Base-by-base conservation (phyloP, 768 basidiomycete genomes). In the Phaffia australis region DNA sequence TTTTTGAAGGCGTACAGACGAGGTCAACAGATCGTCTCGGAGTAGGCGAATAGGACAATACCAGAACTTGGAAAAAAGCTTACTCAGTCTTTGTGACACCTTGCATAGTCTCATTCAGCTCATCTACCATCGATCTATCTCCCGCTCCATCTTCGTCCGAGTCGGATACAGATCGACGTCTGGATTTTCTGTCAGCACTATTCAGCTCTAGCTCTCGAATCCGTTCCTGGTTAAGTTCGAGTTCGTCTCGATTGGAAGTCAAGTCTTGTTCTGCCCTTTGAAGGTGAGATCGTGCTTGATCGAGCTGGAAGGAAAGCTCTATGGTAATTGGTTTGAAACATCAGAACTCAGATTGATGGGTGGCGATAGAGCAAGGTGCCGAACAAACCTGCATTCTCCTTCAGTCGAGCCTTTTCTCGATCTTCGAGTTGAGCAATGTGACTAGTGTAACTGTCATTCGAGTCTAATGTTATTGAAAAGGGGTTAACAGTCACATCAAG, bases 361-460 rank as follows among this genome's bases (percentile, higher is more conserved):
- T 8, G 27, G 18, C 11, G 35, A 42, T 42, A 4, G 11, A 11
- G 27, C 48, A 11, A 47, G 1, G 19, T 19, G 23, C 29, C 21
- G 1, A 18, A 29, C 65, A 27, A 9, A 67, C 66, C 66, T 42
- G 35, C 35, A 11, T 42, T 42, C 11, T 42, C 35, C 35, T 42
- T 42, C 35, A 42, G 35, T 42, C 35, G 74, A 15, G 72, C 69
- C 4, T 49, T 54, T 1, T 80, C 77, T 75, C 88, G 89, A 27
- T 80, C 72, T 74, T 95, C 93, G 23, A 94, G 81, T 23, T 88
- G 85, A 21, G 83, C 79, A 63, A 95, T 87, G 71, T 93, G 90
- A 57, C 79, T 82, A 76, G 89, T 93, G 79, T 95, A 94, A 0
- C 85, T 88, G 69, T 97, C 94, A 83, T 92, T 86, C 50, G 94